Evolutionary conservation across 495 filamentous ascomycete species (phyloP).

Genomic region (Cercophora scortea): DNA sequence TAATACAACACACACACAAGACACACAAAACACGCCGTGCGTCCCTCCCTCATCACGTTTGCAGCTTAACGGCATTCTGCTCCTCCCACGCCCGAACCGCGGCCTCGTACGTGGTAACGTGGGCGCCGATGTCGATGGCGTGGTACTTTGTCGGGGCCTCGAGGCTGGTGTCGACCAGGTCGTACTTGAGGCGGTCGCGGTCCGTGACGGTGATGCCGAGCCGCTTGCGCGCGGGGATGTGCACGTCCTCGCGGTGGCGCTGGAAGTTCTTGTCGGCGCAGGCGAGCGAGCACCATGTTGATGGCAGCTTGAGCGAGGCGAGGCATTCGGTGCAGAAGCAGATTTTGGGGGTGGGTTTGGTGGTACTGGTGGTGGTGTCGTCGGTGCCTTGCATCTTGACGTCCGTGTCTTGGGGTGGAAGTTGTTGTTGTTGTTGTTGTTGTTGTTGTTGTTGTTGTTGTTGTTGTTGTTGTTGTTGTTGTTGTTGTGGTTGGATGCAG

Average conservation of each 20-base stretch:
- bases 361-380: neutral
- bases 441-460: no score
- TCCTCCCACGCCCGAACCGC: conserved; percentile 30
- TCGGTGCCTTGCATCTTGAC: neutral
- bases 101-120: conserved; percentile 19
- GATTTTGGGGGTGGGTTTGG: neutral
- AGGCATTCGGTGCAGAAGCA: conserved; percentile 37
- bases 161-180: neutral
- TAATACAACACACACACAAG: neutral
- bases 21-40: neutral
- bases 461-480: no score
- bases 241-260: conserved; percentile 30
- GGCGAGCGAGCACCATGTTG: conserved; percentile 30
- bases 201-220: conserved; percentile 15
- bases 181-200: conserved; percentile 21
- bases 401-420: conserved; percentile 1
- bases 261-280: conserved; percentile 35
- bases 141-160: conserved; percentile 11
- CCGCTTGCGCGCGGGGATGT: conserved; percentile 24
- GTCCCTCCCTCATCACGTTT: neutral
- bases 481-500: conserved; percentile 13
- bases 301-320: conserved; percentile 18
- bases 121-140: conserved; percentile 21
- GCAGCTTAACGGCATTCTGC: conserved; percentile 15
- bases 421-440: no score